phyloP scores from a whole-genome alignment of 2,329 filamentous ascomycete species.

The Chaetomiaceae sp. region DNA sequence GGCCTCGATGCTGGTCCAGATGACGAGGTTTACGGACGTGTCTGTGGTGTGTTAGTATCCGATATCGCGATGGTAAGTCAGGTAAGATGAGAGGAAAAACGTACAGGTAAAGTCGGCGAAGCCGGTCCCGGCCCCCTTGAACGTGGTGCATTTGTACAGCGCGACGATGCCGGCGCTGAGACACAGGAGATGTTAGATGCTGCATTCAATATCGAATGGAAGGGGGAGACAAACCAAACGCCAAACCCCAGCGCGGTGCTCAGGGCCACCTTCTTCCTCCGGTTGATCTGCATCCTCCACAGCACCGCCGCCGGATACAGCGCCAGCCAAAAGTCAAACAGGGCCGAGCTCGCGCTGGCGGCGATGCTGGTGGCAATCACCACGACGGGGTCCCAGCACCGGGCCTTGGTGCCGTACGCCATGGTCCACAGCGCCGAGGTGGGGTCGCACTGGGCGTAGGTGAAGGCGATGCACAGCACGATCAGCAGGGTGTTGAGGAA shows the following conservation, averaged over 20 bases:
- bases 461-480: not conserved
- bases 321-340: conserved; percentile 2
- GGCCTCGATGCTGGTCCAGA: not conserved
- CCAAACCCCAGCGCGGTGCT: not conserved
- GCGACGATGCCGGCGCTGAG: not conserved
- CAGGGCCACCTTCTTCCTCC: conserved; percentile 1
- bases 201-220: too few species aligned
- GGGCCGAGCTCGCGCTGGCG: not conserved
- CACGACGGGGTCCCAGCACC: not conserved
- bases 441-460: not conserved
- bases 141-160: not conserved
- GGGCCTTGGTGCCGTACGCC: not conserved
- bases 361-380: too few species aligned
- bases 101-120: too few species aligned
- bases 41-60: not conserved
- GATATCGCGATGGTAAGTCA: not conserved
- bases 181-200: not conserved
- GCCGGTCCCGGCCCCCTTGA: too few species aligned
- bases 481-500: not conserved
- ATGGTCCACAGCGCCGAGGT: not conserved
- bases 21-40: too few species aligned
- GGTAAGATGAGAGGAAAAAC: too few species aligned
- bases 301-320: not conserved
- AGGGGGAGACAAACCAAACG: not conserved
- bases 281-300: not conserved